Evolutionary conservation across 2,329 filamentous ascomycete genomes (phyloP), one percentile per base, ranked within the genome.

Genomic region (Davidsoniella neocaledoniae): DNA sequence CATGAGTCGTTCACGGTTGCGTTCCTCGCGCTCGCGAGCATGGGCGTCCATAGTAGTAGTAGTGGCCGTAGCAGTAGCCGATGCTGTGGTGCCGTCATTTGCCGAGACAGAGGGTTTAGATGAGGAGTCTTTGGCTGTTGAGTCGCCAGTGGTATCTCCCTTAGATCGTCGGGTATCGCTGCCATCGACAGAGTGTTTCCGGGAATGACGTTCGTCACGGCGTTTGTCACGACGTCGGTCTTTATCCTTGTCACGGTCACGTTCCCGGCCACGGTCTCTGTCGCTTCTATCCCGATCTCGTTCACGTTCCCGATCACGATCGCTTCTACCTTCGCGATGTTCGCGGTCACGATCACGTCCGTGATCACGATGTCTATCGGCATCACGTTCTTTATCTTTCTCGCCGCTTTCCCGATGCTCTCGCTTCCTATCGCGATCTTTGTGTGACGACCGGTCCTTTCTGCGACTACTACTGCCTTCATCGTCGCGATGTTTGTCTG

Each of bases 11-110:
- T 83, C 79, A 43, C 79, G 70, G 58, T 81, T 73, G 14, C 78
- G 68, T 10, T 74, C 75, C 59, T 83, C 80, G 19, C 81, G 76
- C 62, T 86, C 81, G 0, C 79, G 67, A 1, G 81, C 80, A 61
- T 84, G 80, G n/a, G 76, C 70, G 55, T 83, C 77, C 53, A 50
- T 39, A 2, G 43, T 58, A 59, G 16, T 62, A 51, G 56, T 61
- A 55, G 51, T 59, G 58, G 54, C 64, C 62, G 53, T 59, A 59
- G 49, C 58, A 59, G 23, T 56, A 57, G 50, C 58, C 54, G 42
- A 63, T 60, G 17, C 58, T 57, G 38, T 57, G 54, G n/a, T 53
- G 52, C 25, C 44, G n/a, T 14, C 44, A 21, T 9, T 16, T 8
- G 38, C n/a, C 8, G 40, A n/a, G 26, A 14, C 38, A 17, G 26